Conservation (phyloP, 306 rosid species). For the Acacia acuminata region DNA sequence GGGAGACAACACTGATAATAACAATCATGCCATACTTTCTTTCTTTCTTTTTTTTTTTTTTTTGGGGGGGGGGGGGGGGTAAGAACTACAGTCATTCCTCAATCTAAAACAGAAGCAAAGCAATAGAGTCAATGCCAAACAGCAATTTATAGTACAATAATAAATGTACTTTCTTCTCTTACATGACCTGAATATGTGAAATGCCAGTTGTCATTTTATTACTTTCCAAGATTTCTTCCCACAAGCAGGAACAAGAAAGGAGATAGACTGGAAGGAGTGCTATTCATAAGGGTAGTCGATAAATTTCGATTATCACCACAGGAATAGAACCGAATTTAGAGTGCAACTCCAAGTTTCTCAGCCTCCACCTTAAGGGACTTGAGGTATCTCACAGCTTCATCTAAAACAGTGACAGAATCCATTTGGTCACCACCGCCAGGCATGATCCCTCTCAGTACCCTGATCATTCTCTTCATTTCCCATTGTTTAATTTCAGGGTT, state of each 20-base stretch:
- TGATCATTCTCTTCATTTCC: slow-evolving; percentile 88
- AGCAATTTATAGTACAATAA: slow-evolving; percentile 24
- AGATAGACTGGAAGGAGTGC: slow-evolving; percentile 15
- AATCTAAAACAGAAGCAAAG: slow-evolving; percentile 14
- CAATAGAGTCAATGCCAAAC: slow-evolving; percentile 23
- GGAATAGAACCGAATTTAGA: slow-evolving; percentile 22
- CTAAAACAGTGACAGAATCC: slow-evolving; percentile 69
- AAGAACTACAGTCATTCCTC: slow-evolving; percentile 19
- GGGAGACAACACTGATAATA: slow-evolving; percentile 8
- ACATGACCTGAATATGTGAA: slow-evolving; percentile 30
- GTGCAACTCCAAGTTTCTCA: slow-evolving; percentile 64
- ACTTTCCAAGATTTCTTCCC: slow-evolving; percentile 32
- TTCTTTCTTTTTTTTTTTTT: no score
- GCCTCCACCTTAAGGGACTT: slow-evolving; percentile 92
- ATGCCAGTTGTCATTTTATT: slow-evolving; percentile 42
- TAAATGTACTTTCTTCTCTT: slow-evolving; percentile 16
- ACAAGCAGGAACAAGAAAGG: not conserved
- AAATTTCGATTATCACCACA: slow-evolving; percentile 8
- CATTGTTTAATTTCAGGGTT: slow-evolving; percentile 52
- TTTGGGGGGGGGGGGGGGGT: not conserved
- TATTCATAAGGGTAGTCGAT: not conserved
- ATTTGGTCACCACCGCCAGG: slow-evolving; percentile 84
- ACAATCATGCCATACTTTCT: not conserved
- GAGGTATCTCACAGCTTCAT: slow-evolving; percentile 89
- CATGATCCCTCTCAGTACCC: slow-evolving; percentile 65